phyloP scores from a whole-genome alignment of 2,329 filamentous ascomycete species.

The Fusarium cyanostomum region DNA sequence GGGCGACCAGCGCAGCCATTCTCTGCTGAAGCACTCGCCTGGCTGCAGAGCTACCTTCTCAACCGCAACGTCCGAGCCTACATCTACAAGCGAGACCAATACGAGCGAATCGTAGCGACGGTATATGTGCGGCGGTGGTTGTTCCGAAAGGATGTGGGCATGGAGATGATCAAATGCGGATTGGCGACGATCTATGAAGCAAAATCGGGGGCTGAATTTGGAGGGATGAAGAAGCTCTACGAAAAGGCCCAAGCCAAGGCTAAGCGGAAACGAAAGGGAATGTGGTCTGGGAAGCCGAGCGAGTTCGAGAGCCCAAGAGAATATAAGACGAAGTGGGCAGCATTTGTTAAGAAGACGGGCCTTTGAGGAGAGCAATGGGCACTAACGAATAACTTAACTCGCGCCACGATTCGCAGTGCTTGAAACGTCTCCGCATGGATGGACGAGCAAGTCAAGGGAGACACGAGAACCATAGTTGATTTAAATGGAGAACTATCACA shows the following conservation, averaged over 20 bases:
- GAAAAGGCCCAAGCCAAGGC: constrained; percentile 72
- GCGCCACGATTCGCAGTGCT: constrained; percentile 15
- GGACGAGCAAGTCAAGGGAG: not conserved
- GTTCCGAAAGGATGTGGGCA: constrained; percentile 80
- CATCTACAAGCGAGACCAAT: constrained; percentile 88
- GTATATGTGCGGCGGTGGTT: constrained; percentile 78
- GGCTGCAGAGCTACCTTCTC: constrained; percentile 78
- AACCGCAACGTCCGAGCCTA: constrained; percentile 81
- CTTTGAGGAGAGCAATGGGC: constrained; percentile 20
- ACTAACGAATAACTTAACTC: not conserved
- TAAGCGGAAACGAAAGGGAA: constrained; percentile 70
- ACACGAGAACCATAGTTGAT: not conserved
- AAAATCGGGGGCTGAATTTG: constrained; percentile 89
- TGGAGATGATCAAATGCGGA: constrained; percentile 87
- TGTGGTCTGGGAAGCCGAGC: constrained; percentile 76
- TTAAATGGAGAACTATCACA: not conserved
- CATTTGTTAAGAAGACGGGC: constrained; percentile 29
- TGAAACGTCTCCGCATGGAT: constrained; percentile 8
- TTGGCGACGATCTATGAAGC: constrained; percentile 94
- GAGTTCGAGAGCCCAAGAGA: constrained; percentile 84
- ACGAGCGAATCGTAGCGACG: constrained; percentile 88
- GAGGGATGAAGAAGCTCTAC: constrained; percentile 72
- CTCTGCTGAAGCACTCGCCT: constrained; percentile 80
- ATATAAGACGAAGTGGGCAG: constrained; percentile 72
- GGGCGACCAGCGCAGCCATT: constrained; percentile 88